Percentiles rank a stretch among this genome's conserved stretches.
These are phyloP conservation scores for Penicillium expansum DNA, from an alignment of 2,329 filamentous ascomycete genomes.

Conservation along the genomic window DNA sequence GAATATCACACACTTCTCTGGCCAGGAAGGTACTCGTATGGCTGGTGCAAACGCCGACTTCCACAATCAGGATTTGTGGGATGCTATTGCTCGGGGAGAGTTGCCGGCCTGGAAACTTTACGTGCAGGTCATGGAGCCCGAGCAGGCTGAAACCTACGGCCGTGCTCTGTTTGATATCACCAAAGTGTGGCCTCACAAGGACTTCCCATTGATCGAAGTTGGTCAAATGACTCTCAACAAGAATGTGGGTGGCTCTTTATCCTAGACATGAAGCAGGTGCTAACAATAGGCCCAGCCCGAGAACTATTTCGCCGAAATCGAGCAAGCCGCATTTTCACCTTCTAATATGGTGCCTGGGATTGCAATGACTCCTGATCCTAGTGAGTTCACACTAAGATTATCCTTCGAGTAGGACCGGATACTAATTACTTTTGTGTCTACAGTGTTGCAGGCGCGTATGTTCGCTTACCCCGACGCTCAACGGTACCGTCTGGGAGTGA, in stretches of 20 bases:
- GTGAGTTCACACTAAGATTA: conserved; percentile 12
- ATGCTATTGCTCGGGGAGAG: conserved; percentile 58
- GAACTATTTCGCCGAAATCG: conserved; percentile 64
- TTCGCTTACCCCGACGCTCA: conserved; percentile 60
- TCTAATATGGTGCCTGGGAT: conserved; percentile 63
- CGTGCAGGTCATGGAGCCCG: conserved; percentile 55
- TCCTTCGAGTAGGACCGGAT: too few relatives aligned
- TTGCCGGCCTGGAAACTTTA: conserved; percentile 57
- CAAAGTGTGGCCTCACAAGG: conserved; percentile 53
- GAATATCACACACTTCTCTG: conserved; percentile 54
- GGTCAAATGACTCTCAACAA: conserved; percentile 53
- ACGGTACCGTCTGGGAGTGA: conserved; percentile 41
- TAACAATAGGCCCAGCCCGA: conserved; percentile 29
- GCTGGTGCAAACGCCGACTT: conserved; percentile 58
- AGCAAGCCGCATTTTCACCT: conserved; percentile 66
- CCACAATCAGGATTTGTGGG: conserved; percentile 59
- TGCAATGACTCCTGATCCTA: conserved; percentile 61
- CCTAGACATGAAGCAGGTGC: not conserved
- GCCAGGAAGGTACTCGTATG: conserved; percentile 52
- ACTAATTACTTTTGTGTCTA: not conserved
- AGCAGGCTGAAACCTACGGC: conserved; percentile 49
- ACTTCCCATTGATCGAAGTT: conserved; percentile 50
- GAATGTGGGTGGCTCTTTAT: conserved; percentile 37
- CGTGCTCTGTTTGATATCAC: conserved; percentile 58
- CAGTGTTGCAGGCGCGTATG: conserved; percentile 58